Evolutionary conservation across 495 filamentous ascomycete species (phyloP), one percentile per base, ranked within the genome.

Genomic region (Podospora fimiseda): DNA sequence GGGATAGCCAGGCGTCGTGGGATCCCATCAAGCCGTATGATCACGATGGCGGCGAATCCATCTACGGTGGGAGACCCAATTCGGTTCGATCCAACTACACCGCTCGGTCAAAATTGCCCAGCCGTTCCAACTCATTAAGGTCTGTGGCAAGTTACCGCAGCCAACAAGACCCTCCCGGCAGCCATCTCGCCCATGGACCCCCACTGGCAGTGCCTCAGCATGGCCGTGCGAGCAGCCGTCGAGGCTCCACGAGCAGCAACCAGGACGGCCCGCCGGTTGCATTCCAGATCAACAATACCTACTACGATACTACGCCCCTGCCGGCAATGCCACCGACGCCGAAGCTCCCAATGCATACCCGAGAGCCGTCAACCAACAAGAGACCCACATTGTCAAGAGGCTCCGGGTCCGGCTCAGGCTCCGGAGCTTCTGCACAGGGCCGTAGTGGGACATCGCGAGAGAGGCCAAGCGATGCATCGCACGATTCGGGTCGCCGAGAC

Each of bases 271-370:
- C 38, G 21, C 50, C 50, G 20, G 41, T 21, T 11, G 40, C 42
- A 3, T 52, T 50, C 50, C 53, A 56, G 45, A 50, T 56, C 53
- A 48, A 60, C 30, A 45, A 51, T 9, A 45, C 57, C 8, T 60
- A 53, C 48, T 60, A 60, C 42, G 57, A 60, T 45, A 60, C 57
- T 2, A 60, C 57, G 9, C 57, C 57, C 15, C 45, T 60, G 3
- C 57, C 57, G 3, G 30, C 27, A 8, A 19, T 21, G 13, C 13
- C 43, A 7, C 37, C 37, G 6, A 44, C 23, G 22, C 14, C 22
- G 15, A 30, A 20, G 1, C 14, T 47, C n/a, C 13, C 22, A 22
- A 15, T 15, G 20, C 38, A 49, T 27, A 46, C 6, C 43, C 11
- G 22, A 20, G 24, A 27, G 15, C 20, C 43, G 43, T 24, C 23